These are phyloP conservation scores for Sabuloglossum arenarium DNA, from an alignment of 495 filamentous ascomycete species.

Conservation along the genomic window DNA sequence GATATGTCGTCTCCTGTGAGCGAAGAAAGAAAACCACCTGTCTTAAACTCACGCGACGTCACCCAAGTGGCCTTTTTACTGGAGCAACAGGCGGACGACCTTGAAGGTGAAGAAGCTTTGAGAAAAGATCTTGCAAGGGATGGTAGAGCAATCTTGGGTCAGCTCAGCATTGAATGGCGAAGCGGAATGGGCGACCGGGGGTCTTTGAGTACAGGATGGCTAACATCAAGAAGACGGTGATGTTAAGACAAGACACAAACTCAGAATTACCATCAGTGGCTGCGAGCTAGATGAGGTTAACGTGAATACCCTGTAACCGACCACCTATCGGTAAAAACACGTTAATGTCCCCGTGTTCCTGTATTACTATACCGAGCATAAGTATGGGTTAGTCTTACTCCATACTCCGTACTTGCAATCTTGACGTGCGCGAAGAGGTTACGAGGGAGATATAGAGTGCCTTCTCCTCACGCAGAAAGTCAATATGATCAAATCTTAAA, in stretches of 20 bases:
- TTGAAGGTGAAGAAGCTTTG: constrained; percentile 24
- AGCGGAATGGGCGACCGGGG: constrained; percentile 79
- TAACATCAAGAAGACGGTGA: constrained; percentile 38
- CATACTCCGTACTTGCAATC: too few species aligned
- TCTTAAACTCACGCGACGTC: constrained; percentile 67
- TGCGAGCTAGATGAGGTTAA: background rate
- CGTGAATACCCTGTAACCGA: too few species aligned
- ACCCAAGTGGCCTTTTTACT: constrained; percentile 82
- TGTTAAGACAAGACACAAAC: too few species aligned
- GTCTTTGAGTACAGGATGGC: constrained; percentile 65
- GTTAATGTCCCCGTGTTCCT: too few species aligned
- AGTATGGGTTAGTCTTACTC: too few species aligned
- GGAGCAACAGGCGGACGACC: constrained; percentile 36
- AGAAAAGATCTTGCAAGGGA: constrained; percentile 33
- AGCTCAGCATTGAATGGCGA: constrained; percentile 73
- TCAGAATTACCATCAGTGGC: too few species aligned
- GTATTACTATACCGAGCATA: too few species aligned
- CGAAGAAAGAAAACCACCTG: constrained; percentile 22
- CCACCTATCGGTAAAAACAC: too few species aligned
- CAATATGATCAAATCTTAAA: constrained; percentile 1
- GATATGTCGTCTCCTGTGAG: constrained; percentile 20
- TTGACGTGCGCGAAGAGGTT: too few species aligned
- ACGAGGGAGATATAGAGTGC: background rate
- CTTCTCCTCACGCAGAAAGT: background rate
- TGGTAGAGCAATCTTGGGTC: constrained; percentile 48